Evolutionary conservation across 2,329 filamentous ascomycete species (phyloP).

Genomic region (Trichoderma breve): DNA sequence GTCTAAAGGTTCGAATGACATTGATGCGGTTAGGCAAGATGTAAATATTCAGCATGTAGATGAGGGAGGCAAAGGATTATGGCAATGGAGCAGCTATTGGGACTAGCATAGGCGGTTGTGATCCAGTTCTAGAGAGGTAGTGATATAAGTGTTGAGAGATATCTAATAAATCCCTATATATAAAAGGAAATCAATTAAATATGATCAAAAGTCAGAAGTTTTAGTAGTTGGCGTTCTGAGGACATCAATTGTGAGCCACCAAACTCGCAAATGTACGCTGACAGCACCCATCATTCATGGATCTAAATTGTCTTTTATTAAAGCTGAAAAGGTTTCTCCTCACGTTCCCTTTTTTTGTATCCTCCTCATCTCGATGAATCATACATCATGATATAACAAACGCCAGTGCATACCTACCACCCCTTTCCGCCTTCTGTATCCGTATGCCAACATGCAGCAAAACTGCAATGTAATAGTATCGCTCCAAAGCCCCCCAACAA

Average conservation of each 20-base stretch:
- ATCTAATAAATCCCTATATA: no score
- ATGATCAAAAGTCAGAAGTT: no score
- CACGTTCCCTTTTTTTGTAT: neutral
- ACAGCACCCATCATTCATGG: neutral
- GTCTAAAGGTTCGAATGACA: rapidly evolving
- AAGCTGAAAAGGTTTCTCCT: neutral
- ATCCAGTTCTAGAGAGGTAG: neutral
- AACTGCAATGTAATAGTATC: neutral
- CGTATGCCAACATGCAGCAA: neutral
- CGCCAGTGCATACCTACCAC: slow-evolving; percentile 20
- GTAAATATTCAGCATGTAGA: neutral
- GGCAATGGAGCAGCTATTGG: neutral
- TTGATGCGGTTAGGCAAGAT: neutral
- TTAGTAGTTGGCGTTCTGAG: no score
- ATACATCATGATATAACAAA: slow-evolving; percentile 26
- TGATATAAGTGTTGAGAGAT: no score
- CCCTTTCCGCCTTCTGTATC: neutral
- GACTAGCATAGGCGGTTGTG: neutral
- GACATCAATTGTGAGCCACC: no score
- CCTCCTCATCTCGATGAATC: slow-evolving; percentile 5
- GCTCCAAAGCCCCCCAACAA: neutral
- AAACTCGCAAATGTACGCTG: no score
- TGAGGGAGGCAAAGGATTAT: neutral
- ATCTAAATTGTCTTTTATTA: neutral
- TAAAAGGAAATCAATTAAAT: no score